Evolutionary conservation across 768 basidiomycete species (phyloP).

Genomic region (Auriscalpium vulgare): DNA sequence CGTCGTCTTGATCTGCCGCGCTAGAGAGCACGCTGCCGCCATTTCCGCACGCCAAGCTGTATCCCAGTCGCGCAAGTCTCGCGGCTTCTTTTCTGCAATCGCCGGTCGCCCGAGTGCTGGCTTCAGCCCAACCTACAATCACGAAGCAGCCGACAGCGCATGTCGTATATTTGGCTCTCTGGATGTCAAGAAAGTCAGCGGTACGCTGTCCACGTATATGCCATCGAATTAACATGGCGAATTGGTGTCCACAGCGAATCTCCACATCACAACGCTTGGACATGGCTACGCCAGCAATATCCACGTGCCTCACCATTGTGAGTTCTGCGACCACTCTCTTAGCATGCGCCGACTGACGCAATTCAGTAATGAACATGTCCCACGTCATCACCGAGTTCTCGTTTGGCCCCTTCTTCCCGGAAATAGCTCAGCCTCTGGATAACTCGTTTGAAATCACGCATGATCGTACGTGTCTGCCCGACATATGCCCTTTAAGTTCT

Average conservation of each 20-base stretch:
- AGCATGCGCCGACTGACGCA: neutral
- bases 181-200: conserved; percentile 83
- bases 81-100: conserved; percentile 60
- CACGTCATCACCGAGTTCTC: conserved; percentile 97
- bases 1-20: neutral
- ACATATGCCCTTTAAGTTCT: neutral
- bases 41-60: conserved; percentile 67
- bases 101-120: conserved; percentile 35
- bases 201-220: conserved; percentile 26
- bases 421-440: conserved; percentile 91
- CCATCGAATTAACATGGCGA: neutral
- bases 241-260: conserved; percentile 49
- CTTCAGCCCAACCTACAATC: conserved; percentile 70
- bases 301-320: conserved; percentile 83
- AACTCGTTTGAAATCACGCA: conserved; percentile 73
- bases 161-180: conserved; percentile 85
- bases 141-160: conserved; percentile 60
- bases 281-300: conserved; percentile 87
- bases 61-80: conserved; percentile 64
- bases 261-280: conserved; percentile 91
- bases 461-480: conserved; percentile 43
- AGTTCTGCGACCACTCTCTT: conserved; percentile 22
- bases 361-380: conserved; percentile 87
- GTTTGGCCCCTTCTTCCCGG: conserved; percentile 93
- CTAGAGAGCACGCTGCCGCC: conserved; percentile 52